Percentiles rank a stretch among this genome's conserved stretches.
phyloP scores from a whole-genome alignment of 2,329 filamentous ascomycete species.

The Aspergillus sergii region DNA sequence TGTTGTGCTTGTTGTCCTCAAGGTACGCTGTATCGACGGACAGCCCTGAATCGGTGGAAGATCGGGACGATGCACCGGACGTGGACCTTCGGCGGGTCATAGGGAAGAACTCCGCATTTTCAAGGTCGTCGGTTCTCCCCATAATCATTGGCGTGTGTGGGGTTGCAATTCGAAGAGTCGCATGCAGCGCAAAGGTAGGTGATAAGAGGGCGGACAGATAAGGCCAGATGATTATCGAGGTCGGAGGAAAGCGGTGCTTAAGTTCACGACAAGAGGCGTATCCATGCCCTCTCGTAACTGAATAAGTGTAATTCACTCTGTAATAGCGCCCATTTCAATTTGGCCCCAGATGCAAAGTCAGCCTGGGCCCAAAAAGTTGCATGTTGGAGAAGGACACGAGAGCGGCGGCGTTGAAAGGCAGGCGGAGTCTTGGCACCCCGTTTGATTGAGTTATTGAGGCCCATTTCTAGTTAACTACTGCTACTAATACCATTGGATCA shows the following conservation, averaged over 20 bases:
- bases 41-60: conserved; percentile 37
- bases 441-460: not conserved
- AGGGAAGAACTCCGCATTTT: conserved; percentile 30
- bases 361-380: not conserved
- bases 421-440: not conserved
- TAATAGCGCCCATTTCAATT: not conserved
- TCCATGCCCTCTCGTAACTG: not conserved
- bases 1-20: conserved; percentile 28
- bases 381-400: not conserved
- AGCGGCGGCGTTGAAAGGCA: not conserved
- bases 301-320: not conserved
- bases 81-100: conserved; percentile 28
- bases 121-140: conserved; percentile 28
- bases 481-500: not conserved
- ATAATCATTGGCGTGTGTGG: conserved; percentile 23
- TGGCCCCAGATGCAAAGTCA: not conserved
- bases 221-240: not conserved
- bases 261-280: not conserved
- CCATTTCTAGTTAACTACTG: not conserved
- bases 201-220: conserved; percentile 4
- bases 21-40: conserved; percentile 37
- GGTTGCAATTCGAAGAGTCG: conserved; percentile 3
- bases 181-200: not conserved
- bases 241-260: not conserved
- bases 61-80: conserved; percentile 28